Base-by-base conservation (phyloP, 306 rosid species). In the Quercus cerris region DNA sequence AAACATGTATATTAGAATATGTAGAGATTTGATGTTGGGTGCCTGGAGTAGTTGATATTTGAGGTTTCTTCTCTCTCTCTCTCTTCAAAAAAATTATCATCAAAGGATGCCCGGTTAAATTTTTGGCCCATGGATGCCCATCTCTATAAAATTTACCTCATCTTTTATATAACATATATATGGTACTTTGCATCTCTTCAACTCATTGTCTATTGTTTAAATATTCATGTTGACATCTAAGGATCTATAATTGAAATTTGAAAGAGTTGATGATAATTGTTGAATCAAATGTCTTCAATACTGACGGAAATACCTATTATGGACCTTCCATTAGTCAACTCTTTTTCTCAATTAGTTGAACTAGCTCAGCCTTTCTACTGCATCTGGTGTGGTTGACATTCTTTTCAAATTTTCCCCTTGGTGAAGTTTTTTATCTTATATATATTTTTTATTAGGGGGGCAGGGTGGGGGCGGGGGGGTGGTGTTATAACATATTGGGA, bases 361-460 rank as follows among this genome's bases (percentile, higher is more conserved):
- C 30, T 58, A 3, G 30, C 12, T 10, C 64, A 58, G 23, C 30
- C 5, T 58, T 49, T 22, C 30, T 58, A 58, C 15, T 22, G 64
- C 30, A 58, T 8, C 4, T 22, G 64, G 17, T 58, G 64, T 11
- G 30, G 64, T 58, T 58, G 64, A 0, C 64, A 20, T 58, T 58
- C 64, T 22, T 58, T 58, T 58, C 28, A 58, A 58, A 10, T 2
- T 46, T 46, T 46, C 15, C 52, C 52, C 52, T 10, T 46, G 52
- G 54, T 46, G 44, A 38, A 38, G 3, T 0, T 38, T 38, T 38
- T 38, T 38, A 6, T 38, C 44, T 38, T 38, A 38, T 38, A 38
- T 6, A 1, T 5, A 1, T 35, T 35, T 38, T 38, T 6, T 1
- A 0, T 33, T 33, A 0, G 7, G 38, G 38, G 6, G 0, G 0